Evolutionary conservation across 2,329 filamentous ascomycete genomes (phyloP).

Genomic region (Cladosporium sp.): DNA sequence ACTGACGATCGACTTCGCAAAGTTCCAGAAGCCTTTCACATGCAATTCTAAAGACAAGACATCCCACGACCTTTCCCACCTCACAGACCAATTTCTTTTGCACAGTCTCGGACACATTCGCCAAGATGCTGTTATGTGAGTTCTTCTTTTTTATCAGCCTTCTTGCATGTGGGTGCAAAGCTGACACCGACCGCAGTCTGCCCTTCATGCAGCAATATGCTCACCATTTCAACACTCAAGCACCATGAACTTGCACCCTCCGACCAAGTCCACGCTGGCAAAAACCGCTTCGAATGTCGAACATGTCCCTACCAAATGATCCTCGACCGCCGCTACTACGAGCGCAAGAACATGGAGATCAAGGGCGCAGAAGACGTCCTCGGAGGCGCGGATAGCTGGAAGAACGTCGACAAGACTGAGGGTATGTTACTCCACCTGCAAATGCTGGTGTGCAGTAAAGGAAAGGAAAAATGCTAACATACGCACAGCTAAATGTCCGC

Average conservation of each 20-base stretch:
- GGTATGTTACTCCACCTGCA: conserved; percentile 37
- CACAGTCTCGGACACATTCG: background rate
- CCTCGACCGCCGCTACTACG: conserved; percentile 74
- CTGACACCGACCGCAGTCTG: conserved; percentile 54
- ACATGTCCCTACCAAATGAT: conserved; percentile 91
- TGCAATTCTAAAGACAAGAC: conserved; percentile 2
- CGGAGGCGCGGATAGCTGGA: conserved; percentile 82
- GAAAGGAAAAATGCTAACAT: conserved; percentile 6
- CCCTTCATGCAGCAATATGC: conserved; percentile 76
- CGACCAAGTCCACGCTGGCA: conserved; percentile 36
- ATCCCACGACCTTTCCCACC: background rate
- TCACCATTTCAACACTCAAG: conserved; percentile 60
- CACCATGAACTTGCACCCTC: conserved; percentile 30
- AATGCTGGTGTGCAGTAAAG: too few species aligned
- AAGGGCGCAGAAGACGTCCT: conserved; percentile 89
- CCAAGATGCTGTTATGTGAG: conserved; percentile 8
- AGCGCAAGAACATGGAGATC: conserved; percentile 72
- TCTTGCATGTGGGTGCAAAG: background rate
- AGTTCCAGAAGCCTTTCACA: conserved; percentile 13
- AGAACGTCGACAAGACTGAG: conserved; percentile 79
- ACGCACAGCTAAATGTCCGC: conserved; percentile 69
- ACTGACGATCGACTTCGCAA: background rate
- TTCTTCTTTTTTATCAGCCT: background rate
- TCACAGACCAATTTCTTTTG: background rate
- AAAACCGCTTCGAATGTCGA: conserved; percentile 88